Evolutionary conservation across 352 stramenopile species (phyloP).

Genomic region (Pilasporangium apinafurcum): DNA sequence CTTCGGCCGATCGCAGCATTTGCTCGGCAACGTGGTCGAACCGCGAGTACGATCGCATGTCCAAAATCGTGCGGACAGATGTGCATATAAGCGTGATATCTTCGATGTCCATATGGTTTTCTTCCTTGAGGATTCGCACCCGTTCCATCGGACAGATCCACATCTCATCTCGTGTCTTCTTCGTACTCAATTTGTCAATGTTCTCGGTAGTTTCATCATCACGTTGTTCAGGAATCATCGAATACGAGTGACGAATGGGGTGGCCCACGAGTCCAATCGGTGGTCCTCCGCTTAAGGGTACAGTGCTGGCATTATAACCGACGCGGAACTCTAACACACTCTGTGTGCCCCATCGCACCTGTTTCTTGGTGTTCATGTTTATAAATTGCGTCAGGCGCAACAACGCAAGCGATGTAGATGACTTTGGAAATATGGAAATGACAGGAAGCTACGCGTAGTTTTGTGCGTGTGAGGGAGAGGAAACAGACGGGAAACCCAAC

Average conservation of each 20-base stretch:
- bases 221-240: conserved; percentile 9
- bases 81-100: conserved; percentile 44
- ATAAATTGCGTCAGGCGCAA: too few species aligned
- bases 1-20: not conserved
- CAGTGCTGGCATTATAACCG: conserved; percentile 40
- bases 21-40: conserved; percentile 15
- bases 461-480: too few species aligned
- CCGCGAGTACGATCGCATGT: conserved; percentile 27
- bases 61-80: conserved; percentile 31
- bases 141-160: conserved; percentile 48
- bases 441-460: too few species aligned
- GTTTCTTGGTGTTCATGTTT: conserved; percentile 13
- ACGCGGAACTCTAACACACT: conserved; percentile 42
- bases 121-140: conserved; percentile 26
- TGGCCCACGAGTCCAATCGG: conserved; percentile 39
- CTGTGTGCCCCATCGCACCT: conserved; percentile 32
- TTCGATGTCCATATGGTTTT: conserved; percentile 22
- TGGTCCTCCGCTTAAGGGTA: conserved; percentile 36
- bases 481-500: too few species aligned
- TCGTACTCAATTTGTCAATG: not conserved
- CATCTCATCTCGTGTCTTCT: conserved; percentile 19
- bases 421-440: too few species aligned
- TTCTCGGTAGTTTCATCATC: conserved; percentile 8
- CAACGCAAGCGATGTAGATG: too few species aligned
- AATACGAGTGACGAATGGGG: conserved; percentile 23